Conservation (phyloP, 192 early-diverging fungal species). For the Kappamyces sp. region DNA sequence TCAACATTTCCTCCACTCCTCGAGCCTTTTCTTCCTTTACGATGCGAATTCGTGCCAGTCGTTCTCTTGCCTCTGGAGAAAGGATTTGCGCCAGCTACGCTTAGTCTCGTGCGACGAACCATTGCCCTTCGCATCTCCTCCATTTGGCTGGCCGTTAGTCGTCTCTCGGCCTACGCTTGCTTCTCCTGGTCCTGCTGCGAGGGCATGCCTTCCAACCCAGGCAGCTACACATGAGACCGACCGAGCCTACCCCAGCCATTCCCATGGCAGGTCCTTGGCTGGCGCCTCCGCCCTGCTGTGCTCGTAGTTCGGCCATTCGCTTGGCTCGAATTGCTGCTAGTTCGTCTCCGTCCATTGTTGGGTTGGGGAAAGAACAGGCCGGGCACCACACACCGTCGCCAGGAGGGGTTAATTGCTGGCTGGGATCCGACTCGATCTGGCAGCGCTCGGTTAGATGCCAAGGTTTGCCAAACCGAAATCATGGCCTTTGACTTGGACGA, state of each 20-base stretch:
- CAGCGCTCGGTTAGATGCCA: too few species aligned
- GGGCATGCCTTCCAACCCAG: constrained; percentile 11
- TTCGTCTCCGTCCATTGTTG: constrained; percentile 69
- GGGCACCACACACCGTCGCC: too few species aligned
- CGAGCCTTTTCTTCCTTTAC: constrained; percentile 86
- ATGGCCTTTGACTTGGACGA: constrained; percentile 61
- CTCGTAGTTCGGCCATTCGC: constrained; percentile 57
- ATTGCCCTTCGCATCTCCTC: constrained; percentile 80
- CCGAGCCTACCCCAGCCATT: constrained; percentile 23
- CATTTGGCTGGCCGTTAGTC: constrained; percentile 59
- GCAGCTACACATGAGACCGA: constrained; percentile 7
- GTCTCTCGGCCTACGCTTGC: constrained; percentile 31
- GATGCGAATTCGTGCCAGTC: constrained; percentile 83
- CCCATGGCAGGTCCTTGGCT: constrained; percentile 24
- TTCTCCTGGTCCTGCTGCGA: constrained; percentile 40
- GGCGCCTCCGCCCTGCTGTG: constrained; percentile 37
- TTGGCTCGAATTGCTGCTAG: constrained; percentile 68
- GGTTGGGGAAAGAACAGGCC: constrained; percentile 9
- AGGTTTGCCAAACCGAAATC: background rate
- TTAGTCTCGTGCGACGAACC: constrained; percentile 32
- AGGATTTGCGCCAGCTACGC: constrained; percentile 73
- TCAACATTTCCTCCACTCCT: constrained; percentile 81
- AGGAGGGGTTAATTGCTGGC: too few species aligned
- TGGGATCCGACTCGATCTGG: too few species aligned
- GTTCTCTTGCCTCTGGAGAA: constrained; percentile 71